Base-by-base conservation (phyloP, 1,284 basidiomycete species). In the Paramarasmius palmivorus region DNA sequence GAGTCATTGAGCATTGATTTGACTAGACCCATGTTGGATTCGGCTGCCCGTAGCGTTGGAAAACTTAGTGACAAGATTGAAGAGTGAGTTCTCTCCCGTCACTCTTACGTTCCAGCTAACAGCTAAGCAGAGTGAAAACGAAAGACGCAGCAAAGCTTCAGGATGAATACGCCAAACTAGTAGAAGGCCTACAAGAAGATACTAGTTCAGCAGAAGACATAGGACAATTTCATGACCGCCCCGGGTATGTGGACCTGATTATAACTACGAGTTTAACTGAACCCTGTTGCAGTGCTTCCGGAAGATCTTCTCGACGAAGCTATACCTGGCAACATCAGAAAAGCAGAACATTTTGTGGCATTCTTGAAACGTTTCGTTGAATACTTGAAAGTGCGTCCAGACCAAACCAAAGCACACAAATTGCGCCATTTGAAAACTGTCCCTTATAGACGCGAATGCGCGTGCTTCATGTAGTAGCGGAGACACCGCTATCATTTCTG, bases 361-460 rank as follows among this genome's bases (percentile, higher is more conserved):
- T 99, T 99, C 76, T 73, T 99, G 57, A 98, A 96, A 69, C 88
- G 97, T 40, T 98, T 99, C 66, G 94, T 99, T 40, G 97, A 99
- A 73, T 99, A 99, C 68, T 82, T 99, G 57, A 99, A 99, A 81
- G 93, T 92, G 50, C 26, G 73, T 57, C n/a, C n/a, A n/a, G n/a
- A n/a, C n/a, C n/a, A n/a, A 41, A 17, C 42, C 42, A 36, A 20
- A 46, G 40, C 17, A 14, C 58, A 22, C 45, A 32, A n/a, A 32
- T 34, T 53, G 44, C 47, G 37, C 49, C 36, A 47, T 36, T 26
- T 48, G 26, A 50, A 55, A 38, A 56, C 59, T 63, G 46, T 38
- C 49, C 14, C 6, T 15, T 36, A 17, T 48, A 95, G 93, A 99
- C 97, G 7, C 84, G 97, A 48, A 99, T 99, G 96, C 86, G 97